Base-by-base conservation (phyloP, 352 stramenopile species). In the Globisporangium polare region DNA sequence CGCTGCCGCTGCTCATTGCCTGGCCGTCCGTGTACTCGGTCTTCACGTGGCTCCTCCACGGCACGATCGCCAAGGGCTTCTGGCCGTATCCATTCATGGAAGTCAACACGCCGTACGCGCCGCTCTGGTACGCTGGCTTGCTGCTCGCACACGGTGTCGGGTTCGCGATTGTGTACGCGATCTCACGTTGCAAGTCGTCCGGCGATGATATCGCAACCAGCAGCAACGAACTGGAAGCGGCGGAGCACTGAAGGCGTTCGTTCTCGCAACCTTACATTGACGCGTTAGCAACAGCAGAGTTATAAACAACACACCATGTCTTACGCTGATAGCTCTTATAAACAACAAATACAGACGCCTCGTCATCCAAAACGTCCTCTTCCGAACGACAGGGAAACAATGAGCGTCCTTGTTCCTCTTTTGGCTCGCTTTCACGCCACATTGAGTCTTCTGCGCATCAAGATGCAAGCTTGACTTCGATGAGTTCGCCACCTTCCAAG, bases 71-170 rank as follows among this genome's bases (percentile, higher is more conserved):
- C 7, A 75, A 74, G 42, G 78, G 78, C 20, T 90, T 90, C 58
- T 94, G 83, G 85, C 85, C 83, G 18, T 94, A 94, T 52, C 85
- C 85, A 43, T 94, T 94, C 65, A 60, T 94, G 24, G 61, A 87
- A 22, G 46, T 90, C 22, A 53, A 91, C 51, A 90, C 80, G n/a
- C 85, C 81, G 6, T 90, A 68, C 68, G 81, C 85, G 2, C 83
- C 83, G 3, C 53, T 90, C 26, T 92, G 83, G 85, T 94, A 91
- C 59, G 74, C 66, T 5, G 75, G 79, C 5, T 45, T 90, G 26
- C 62, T 92, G 20, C 53, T 77, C 39, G 77, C 78, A 12, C 78
- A 89, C 63, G 49, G 86, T 22, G 31, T 66, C 15, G 67, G 66
- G 2, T 68, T 89, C 15, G 35, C 72, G 46, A 29, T 78, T 2